Percentiles rank a stretch among this genome's conserved stretches.
phyloP scores from a whole-genome alignment of 2,329 filamentous ascomycete species.

The Gnomoniopsis sp. region DNA sequence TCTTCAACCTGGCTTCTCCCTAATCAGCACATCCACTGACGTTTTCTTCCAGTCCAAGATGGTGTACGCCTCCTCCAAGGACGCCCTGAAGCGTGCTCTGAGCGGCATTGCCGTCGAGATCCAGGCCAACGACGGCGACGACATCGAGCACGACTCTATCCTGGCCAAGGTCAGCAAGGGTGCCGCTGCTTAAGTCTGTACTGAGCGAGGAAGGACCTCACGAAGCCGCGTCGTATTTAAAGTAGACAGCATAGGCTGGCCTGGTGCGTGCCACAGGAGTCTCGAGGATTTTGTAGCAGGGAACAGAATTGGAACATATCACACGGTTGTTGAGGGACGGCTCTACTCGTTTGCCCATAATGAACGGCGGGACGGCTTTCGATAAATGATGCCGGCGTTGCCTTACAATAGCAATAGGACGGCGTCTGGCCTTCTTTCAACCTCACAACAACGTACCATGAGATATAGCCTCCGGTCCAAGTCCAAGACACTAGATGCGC shows the following conservation, averaged over 20 bases:
- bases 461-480: not conserved
- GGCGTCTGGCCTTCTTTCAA: slow-evolving; percentile 10
- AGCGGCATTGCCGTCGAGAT: slow-evolving; percentile 73
- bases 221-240: slow-evolving; percentile 13
- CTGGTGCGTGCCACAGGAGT: not conserved
- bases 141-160: slow-evolving; percentile 74
- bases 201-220: not conserved
- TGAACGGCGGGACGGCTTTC: slow-evolving; percentile 10
- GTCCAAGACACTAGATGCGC: too few relatives aligned
- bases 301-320: not conserved
- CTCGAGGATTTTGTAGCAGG: slow-evolving; percentile 1
- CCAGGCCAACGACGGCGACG: slow-evolving; percentile 80
- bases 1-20: not conserved
- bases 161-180: slow-evolving; percentile 65
- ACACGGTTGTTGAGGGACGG: slow-evolving; percentile 7
- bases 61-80: slow-evolving; percentile 87
- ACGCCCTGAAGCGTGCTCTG: slow-evolving; percentile 76
- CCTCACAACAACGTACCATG: not conserved
- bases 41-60: slow-evolving; percentile 66
- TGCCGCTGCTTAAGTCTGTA: slow-evolving; percentile 33
- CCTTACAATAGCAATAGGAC: slow-evolving; percentile 16
- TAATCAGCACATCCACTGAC: slow-evolving; percentile 16
- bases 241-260: slow-evolving; percentile 7
- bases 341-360: slow-evolving; percentile 17
- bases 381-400: slow-evolving; percentile 15